A percentile compares a stretch with the other conserved stretches of the same genome.
These are phyloP conservation scores for Metarhizium album DNA, from an alignment of 2,329 filamentous ascomycete genomes.

Conservation along the genomic window DNA sequence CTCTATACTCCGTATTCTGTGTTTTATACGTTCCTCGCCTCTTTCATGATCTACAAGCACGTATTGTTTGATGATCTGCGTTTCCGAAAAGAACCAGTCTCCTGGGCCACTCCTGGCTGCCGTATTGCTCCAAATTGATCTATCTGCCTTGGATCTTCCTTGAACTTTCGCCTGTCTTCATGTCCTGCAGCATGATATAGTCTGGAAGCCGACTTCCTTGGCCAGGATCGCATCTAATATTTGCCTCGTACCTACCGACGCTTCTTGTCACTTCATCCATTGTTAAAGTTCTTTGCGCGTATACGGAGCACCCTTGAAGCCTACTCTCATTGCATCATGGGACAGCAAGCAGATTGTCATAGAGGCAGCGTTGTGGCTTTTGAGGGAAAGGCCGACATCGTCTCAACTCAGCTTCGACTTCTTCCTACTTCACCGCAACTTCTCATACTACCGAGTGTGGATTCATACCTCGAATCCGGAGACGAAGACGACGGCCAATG, in stretches of 20 bases:
- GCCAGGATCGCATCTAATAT: not conserved
- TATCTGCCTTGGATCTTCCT: not conserved
- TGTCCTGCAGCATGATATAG: not conserved
- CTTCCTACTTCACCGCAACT: constrained; percentile 49
- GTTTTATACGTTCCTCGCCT: not conserved
- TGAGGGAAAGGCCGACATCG: constrained; percentile 43
- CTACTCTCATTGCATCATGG: constrained; percentile 10
- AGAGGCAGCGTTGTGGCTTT: constrained; percentile 47
- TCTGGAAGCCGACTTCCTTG: not conserved
- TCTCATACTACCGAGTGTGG: constrained; percentile 39
- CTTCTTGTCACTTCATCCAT: too few relatives aligned
- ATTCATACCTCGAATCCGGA: constrained; percentile 3
- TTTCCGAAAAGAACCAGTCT: not conserved
- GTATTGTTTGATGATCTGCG: not conserved
- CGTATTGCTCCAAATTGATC: not conserved
- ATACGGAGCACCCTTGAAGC: not conserved
- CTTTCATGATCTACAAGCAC: not conserved
- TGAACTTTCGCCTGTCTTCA: not conserved
- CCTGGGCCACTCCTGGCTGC: not conserved
- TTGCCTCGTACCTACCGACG: too few relatives aligned
- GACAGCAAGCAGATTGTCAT: constrained; percentile 10
- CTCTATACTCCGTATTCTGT: not conserved
- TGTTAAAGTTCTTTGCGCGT: not conserved
- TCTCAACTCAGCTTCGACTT: constrained; percentile 49
- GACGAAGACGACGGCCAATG: not conserved